Percentiles rank a stretch among this genome's conserved stretches.
These are phyloP conservation scores for Calonectria crousiana DNA, from an alignment of 2,329 filamentous ascomycete genomes.

Conservation along the genomic window DNA sequence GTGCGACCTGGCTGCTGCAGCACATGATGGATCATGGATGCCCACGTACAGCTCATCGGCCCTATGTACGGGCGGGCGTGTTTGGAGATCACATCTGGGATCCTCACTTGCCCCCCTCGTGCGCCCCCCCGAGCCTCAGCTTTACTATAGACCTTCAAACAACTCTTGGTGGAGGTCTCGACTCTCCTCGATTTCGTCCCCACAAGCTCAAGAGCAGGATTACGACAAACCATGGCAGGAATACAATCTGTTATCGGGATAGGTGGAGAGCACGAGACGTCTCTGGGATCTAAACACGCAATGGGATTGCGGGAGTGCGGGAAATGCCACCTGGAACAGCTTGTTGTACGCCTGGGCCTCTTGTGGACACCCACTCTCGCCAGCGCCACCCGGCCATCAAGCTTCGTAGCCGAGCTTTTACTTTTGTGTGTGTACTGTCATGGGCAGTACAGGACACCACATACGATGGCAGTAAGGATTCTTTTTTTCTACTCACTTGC, in stretches of 20 bases:
- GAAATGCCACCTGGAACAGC: constrained; percentile 24
- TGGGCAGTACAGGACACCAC: constrained; percentile 7
- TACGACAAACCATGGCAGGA: constrained; percentile 22
- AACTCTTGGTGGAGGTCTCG: constrained; percentile 26
- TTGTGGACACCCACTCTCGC: constrained; percentile 16
- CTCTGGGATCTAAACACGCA: constrained; percentile 26
- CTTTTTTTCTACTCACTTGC: constrained; percentile 23
- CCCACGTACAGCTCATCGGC: constrained; percentile 26
- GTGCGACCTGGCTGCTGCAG: constrained; percentile 17
- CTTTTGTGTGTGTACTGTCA: constrained; percentile 1
- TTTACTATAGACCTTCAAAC: constrained; percentile 11
- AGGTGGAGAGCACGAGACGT: constrained; percentile 30
- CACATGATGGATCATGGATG: constrained; percentile 22
- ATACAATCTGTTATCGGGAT: constrained; percentile 18
- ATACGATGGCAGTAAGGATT: constrained; percentile 8
- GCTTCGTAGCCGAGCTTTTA: constrained; percentile 13
- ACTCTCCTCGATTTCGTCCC: constrained; percentile 26
- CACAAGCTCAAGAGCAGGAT: constrained; percentile 28
- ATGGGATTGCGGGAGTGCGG: constrained; percentile 22
- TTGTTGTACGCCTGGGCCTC: constrained; percentile 22
- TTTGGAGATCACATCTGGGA: constrained; percentile 23
- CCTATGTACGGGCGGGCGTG: constrained; percentile 28
- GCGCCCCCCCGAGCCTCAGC: constrained; percentile 30
- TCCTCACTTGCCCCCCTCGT: constrained; percentile 27
- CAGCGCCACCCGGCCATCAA: constrained; percentile 18